Base-by-base conservation (phyloP, 352 stramenopile genomes). In the Pythium plurisporium region DNA sequence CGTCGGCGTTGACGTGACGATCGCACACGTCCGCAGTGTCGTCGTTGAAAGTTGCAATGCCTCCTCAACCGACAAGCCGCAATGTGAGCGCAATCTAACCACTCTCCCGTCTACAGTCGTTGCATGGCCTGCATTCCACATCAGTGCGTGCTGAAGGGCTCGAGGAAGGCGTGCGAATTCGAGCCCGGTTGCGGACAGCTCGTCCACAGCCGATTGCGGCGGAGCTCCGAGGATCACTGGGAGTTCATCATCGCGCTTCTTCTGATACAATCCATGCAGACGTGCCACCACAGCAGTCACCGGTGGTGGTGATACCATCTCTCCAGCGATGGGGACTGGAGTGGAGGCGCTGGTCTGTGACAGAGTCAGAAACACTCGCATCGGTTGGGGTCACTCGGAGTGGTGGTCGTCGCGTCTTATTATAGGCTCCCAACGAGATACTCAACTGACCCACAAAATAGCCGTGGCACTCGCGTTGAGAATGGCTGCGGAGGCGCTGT, bases 41-140 rank as follows among this genome's bases (percentile, higher is more conserved):
- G 15, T 10, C 2, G 46, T 43, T 20, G 46, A 54, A 2, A 22
- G 20, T 8, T 15, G 15, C 8, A 52, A n/a, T 20, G 44, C 46
- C 5, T 41, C 46, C 8, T n/a, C 22, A 5, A 15, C 31, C 4
- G 46, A 43, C 5, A 54, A 9, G 11, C 49, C 33, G 19, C 49
- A 56, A 23, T 20, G 22, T 26, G 23, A 34, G 6, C 22, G 37
- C 9, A 56, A 38, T 9, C 11, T 17, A 8, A 46, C 14, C 15
- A 27, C 29, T 1, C 17, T 7, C n/a, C 33, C 34, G 14, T 46
- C 49, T 15, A 7, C 23, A 20, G 49, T 38, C 6, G 31, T 36
- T 23, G 26, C 40, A 19, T 48, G 22, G 0, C 51, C 51, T 9
- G 37, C 26, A 8, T 59, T 40, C 51, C 51, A 59, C 26, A 49